Evolutionary conservation across 2,329 filamentous ascomycete species (phyloP), one percentile per base, ranked within the genome.

Genomic region (Tympanopsis confertula): DNA sequence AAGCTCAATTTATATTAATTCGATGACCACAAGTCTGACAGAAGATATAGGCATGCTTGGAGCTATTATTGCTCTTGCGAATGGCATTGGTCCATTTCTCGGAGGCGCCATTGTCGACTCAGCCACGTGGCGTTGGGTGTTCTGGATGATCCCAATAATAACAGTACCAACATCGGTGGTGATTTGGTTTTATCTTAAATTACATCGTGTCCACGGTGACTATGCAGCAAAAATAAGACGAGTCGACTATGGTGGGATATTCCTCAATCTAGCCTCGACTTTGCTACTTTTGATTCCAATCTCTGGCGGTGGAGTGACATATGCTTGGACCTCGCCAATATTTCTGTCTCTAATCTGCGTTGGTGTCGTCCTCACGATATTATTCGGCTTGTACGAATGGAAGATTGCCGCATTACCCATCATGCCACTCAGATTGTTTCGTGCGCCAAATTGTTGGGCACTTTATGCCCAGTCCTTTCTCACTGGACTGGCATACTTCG

Each of bases 51-150:
- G 53, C 38, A 57, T 62, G 39, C 39, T 68, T 43, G 70, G 68
- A 2, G 62, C 67, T 1, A 66, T 71, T 1, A 66, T 70, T 2
- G 70, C 68, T 2, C 49, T 74, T 17, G 63, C 68, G 0, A 71
- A 74, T 40, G 68, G 68, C 2, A 66, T 73, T 19, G 70, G 70
- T 0, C 70, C 70, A 0, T 59, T 74, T 4, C 62, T 74, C 5
- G 70, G 70, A 4, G 70, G 69, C 36, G 61, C 66, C 0, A 49
- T 74, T 2, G 58, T 56, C 14, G 45, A 57, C n/a, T 37, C 42
- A 1, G 38, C 45, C 3, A 67, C 63, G 3, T 71, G 67, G 62
- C 57, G 68, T 19, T 71, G 68, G 65, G 69, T 71, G 37, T 71
- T 71, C 42, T 59, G 67, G 18, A 48, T 76, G 20, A 74, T 52